Percentiles rank a stretch among this genome's conserved stretches.
phyloP scores from a whole-genome alignment of 2,329 filamentous ascomycete genomes.

The Diaporthe sp. region DNA sequence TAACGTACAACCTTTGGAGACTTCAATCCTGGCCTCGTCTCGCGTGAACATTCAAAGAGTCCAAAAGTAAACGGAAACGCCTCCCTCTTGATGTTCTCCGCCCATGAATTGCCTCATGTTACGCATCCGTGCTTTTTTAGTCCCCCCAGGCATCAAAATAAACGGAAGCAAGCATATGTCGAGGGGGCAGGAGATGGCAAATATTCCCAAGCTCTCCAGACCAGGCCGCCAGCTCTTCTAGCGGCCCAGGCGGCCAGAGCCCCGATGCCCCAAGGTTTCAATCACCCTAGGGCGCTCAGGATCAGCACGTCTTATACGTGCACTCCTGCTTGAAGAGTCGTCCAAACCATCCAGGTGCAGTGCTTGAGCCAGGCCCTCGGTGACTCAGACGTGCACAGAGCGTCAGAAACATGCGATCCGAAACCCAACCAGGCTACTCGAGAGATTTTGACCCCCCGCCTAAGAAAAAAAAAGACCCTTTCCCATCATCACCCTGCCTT shows the following conservation, averaged over 20 bases:
- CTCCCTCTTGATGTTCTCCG: constrained; percentile 33
- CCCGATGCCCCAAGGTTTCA: neutral
- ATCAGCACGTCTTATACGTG: neutral
- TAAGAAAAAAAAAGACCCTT: neutral
- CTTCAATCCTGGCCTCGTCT: constrained; percentile 36
- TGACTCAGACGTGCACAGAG: neutral
- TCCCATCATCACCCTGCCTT: constrained; percentile 36
- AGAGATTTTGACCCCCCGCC: neutral
- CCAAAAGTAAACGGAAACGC: constrained; percentile 37
- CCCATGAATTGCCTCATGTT: constrained; percentile 28
- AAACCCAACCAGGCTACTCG: constrained; percentile 24
- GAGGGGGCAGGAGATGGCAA: neutral
- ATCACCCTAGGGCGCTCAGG: neutral
- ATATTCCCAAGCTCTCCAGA: neutral
- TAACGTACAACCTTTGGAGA: constrained; percentile 30
- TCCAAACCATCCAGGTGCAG: neutral
- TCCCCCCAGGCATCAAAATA: constrained; percentile 14
- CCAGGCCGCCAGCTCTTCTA: neutral
- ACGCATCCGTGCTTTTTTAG: constrained; percentile 34
- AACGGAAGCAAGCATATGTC: neutral
- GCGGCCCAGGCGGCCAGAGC: neutral
- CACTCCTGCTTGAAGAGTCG: neutral
- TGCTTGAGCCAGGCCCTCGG: neutral
- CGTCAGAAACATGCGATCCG: neutral
- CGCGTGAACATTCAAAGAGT: constrained; percentile 33